Evolutionary conservation across 73 alveolate genomes (phyloP).

Genomic region (Uronychia setigera): DNA sequence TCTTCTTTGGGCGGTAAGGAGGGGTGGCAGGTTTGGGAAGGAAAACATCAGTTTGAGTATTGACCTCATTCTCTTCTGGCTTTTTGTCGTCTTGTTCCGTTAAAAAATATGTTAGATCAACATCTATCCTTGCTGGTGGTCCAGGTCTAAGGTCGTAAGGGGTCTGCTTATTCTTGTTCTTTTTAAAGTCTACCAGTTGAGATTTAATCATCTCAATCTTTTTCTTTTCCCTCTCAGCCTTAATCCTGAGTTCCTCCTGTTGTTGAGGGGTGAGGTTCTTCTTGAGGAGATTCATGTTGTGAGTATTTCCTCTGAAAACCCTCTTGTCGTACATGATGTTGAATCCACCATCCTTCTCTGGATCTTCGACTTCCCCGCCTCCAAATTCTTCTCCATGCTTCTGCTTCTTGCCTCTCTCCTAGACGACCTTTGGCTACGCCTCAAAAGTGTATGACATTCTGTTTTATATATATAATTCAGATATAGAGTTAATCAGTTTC

Average conservation of each 20-base stretch:
- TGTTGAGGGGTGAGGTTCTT: constrained; percentile 63
- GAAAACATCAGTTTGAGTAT: constrained; percentile 94
- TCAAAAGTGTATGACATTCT: no score
- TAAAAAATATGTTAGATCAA: constrained; percentile 83
- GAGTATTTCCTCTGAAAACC: constrained; percentile 87
- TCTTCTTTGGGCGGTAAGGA: constrained; percentile 93
- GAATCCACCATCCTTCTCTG: constrained; percentile 2
- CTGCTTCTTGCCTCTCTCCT: no score
- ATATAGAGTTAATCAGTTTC: no score
- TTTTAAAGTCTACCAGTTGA: constrained; percentile 73
- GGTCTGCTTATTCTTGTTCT: constrained; percentile 66
- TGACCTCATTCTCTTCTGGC: constrained; percentile 74
- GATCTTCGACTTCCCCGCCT: neutral
- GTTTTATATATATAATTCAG: no score
- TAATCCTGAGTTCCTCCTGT: constrained; percentile 55
- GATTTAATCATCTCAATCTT: constrained; percentile 68
- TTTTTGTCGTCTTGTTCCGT: constrained; percentile 74
- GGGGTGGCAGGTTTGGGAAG: constrained; percentile 95
- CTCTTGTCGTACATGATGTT: constrained; percentile 83
- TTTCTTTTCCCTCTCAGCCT: constrained; percentile 64
- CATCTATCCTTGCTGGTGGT: constrained; percentile 91
- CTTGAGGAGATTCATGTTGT: constrained; percentile 57
- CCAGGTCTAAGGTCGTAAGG: constrained; percentile 91
- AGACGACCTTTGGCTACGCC: no score
- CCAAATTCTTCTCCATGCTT: no score